Conservation (phyloP, 805 yeast species). For the Suhomyces kilbournensis region DNA sequence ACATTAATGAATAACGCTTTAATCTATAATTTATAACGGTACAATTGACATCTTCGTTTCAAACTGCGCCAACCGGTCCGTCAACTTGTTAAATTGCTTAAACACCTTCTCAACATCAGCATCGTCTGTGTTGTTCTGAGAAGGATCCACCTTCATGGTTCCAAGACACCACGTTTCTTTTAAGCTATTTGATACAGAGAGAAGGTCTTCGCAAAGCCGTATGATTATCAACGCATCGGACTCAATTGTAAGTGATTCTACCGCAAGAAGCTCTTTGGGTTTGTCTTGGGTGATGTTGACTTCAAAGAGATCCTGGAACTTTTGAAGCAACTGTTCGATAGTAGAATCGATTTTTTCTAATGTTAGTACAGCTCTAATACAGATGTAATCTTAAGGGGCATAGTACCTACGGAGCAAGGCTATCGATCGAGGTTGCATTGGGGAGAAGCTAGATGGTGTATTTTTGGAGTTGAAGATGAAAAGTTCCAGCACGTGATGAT, state of each 20-base stretch:
- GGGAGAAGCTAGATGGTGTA: not conserved
- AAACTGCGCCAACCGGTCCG: constrained; percentile 26
- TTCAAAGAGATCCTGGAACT: constrained; percentile 52
- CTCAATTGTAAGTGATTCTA: constrained; percentile 57
- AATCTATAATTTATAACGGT: not conserved
- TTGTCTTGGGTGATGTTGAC: constrained; percentile 42
- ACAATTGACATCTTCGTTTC: constrained; percentile 7
- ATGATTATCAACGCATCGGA: constrained; percentile 50
- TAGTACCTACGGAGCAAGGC: constrained; percentile 35
- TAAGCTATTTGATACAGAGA: constrained; percentile 46
- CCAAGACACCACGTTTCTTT: constrained; percentile 60
- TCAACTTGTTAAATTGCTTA: constrained; percentile 32
- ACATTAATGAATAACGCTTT: not conserved
- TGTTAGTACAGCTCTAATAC: constrained; percentile 14
- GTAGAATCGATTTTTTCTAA: constrained; percentile 50
- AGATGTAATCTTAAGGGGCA: no score
- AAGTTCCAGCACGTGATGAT: not conserved
- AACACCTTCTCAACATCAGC: constrained; percentile 24
- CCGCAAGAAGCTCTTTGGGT: constrained; percentile 42
- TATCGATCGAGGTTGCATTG: constrained; percentile 47
- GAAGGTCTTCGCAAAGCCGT: constrained; percentile 51
- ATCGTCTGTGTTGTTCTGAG: constrained; percentile 13
- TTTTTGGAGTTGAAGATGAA: not conserved
- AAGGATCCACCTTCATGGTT: constrained; percentile 38
- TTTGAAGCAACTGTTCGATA: constrained; percentile 49